Percentiles rank a stretch among this genome's conserved stretches.
phyloP scores from a whole-genome alignment of 2,329 filamentous ascomycete genomes.

The Didymella lethalis region DNA sequence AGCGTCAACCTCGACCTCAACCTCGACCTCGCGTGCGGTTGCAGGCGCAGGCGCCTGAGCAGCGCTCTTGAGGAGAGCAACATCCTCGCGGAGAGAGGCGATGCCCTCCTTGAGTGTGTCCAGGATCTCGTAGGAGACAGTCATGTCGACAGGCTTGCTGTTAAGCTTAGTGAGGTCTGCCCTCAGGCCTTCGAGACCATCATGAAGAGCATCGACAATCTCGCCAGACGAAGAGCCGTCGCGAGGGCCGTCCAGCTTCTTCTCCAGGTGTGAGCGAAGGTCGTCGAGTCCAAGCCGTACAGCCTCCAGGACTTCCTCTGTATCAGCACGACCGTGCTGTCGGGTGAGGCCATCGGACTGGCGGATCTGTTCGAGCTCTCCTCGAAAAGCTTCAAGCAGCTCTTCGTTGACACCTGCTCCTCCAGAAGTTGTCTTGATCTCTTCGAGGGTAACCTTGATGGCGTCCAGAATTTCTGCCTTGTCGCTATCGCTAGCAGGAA shows the following conservation, averaged over 20 bases:
- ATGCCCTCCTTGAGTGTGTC: conserved; percentile 87
- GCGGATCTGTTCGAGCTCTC: conserved; percentile 60
- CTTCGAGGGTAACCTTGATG: conserved; percentile 49
- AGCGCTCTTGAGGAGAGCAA: conserved; percentile 72
- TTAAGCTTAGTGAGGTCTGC: conserved; percentile 76
- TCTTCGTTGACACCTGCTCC: conserved; percentile 55
- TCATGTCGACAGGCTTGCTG: conserved; percentile 82
- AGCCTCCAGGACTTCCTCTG: conserved; percentile 59
- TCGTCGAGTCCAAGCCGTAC: conserved; percentile 60
- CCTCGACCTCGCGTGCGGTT: conserved; percentile 35
- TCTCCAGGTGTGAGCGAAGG: conserved; percentile 58
- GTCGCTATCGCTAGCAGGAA: conserved; percentile 47
- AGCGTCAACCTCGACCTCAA: conserved; percentile 59
- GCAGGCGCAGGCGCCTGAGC: conserved; percentile 40
- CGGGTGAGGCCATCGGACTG: conserved; percentile 53
- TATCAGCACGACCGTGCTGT: conserved; percentile 53
- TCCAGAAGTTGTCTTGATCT: conserved; percentile 44
- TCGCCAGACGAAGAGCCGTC: conserved; percentile 64
- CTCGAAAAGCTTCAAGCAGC: conserved; percentile 60
- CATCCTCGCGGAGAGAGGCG: conserved; percentile 76
- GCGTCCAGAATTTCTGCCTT: conserved; percentile 55
- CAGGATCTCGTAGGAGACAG: conserved; percentile 86
- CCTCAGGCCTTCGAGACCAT: conserved; percentile 77
- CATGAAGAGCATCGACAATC: conserved; percentile 67
- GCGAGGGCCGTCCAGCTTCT: conserved; percentile 61